Percentiles rank a stretch among this genome's conserved stretches.
phyloP scores from a whole-genome alignment of 2,329 filamentous ascomycete genomes.

The Stemphylium vesicarium region DNA sequence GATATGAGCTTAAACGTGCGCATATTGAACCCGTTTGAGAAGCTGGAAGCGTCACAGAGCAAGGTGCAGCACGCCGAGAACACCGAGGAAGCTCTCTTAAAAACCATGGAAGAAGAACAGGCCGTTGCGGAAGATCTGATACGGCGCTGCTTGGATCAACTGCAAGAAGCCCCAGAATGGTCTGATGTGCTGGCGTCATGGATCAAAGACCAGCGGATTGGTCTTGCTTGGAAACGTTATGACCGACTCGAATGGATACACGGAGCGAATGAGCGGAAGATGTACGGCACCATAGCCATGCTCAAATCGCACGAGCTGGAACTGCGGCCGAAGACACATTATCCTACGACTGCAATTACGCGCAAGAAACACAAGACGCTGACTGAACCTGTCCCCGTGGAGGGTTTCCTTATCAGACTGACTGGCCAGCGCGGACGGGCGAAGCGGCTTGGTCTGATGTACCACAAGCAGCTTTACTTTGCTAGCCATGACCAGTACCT shows the following conservation, averaged over 20 bases:
- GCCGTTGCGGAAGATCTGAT: slow-evolving; percentile 64
- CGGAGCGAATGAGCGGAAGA: slow-evolving; percentile 68
- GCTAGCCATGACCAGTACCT: slow-evolving; percentile 68
- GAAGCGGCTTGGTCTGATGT: slow-evolving; percentile 64
- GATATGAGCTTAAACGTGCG: slow-evolving; percentile 66
- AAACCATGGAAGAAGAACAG: slow-evolving; percentile 58
- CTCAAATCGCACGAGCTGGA: slow-evolving; percentile 70
- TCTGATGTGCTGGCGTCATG: slow-evolving; percentile 64
- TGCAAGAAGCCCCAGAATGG: slow-evolving; percentile 65
- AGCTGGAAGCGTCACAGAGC: slow-evolving; percentile 54
- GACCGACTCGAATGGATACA: slow-evolving; percentile 73
- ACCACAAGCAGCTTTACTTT: slow-evolving; percentile 71
- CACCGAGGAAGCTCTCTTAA: slow-evolving; percentile 54
- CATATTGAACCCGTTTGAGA: slow-evolving; percentile 66
- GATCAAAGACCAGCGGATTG: slow-evolving; percentile 64
- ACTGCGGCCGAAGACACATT: slow-evolving; percentile 69
- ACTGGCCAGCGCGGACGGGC: slow-evolving; percentile 68
- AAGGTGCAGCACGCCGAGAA: slow-evolving; percentile 53
- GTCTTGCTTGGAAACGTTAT: slow-evolving; percentile 72
- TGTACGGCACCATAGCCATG: slow-evolving; percentile 74
- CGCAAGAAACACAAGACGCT: slow-evolving; percentile 51
- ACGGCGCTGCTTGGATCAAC: slow-evolving; percentile 63
- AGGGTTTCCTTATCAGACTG: slow-evolving; percentile 70
- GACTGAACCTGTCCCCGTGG: slow-evolving; percentile 66
- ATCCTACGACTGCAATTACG: slow-evolving; percentile 59